phyloP scores from a whole-genome alignment of 768 basidiomycete genomes.

The Rhodotorula taiwanensis region DNA sequence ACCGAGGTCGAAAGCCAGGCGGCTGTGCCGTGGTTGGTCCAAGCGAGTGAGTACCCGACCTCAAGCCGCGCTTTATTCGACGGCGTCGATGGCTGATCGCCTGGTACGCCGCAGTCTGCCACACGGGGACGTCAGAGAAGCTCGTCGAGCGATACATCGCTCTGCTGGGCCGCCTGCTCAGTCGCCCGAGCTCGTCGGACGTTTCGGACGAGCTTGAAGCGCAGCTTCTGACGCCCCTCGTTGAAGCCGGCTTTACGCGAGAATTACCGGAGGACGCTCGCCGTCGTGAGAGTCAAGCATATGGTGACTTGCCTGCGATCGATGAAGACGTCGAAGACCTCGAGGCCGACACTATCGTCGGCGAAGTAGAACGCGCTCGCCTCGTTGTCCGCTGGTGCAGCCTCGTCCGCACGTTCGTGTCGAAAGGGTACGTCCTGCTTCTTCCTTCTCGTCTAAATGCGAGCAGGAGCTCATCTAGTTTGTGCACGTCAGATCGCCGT shows the following conservation, averaged over 20 bases:
- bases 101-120: background rate
- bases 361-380: background rate
- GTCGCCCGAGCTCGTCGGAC: background rate
- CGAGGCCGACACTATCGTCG: background rate
- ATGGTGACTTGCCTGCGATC: background rate
- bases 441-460: too few relatives aligned
- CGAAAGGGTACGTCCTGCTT: background rate
- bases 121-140: background rate
- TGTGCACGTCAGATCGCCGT: background rate
- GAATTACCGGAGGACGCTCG: background rate
- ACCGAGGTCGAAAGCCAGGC: background rate
- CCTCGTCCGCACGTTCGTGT: background rate
- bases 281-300: background rate
- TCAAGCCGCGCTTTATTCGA: background rate
- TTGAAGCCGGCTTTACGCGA: background rate
- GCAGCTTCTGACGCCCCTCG: background rate
- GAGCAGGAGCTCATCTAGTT: background rate
- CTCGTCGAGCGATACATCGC: background rate
- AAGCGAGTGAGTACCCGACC: background rate
- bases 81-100: too few relatives aligned
- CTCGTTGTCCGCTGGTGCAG: constrained; percentile 8
- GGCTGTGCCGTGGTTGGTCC: background rate
- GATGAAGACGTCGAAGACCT: background rate
- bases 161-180: background rate
- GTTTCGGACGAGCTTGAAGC: background rate